Conservation (phyloP, 2,329 filamentous ascomycete genomes). For the Sporothrix phasma region DNA sequence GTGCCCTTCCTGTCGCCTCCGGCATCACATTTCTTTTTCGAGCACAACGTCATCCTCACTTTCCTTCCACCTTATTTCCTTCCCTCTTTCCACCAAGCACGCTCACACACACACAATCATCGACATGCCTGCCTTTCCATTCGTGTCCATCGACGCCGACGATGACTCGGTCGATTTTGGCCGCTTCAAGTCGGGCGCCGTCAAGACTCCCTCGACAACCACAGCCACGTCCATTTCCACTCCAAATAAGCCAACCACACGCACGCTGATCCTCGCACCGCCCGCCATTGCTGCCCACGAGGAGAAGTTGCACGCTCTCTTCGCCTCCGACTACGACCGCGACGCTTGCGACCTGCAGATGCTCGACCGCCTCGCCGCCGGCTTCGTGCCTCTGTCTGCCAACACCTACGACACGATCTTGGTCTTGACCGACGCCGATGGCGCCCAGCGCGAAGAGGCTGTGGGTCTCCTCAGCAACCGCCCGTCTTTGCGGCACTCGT, state of each 20-base stretch:
- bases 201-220: not conserved
- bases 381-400: slow-evolving; percentile 65
- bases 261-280: slow-evolving; percentile 53
- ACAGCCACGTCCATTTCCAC: not conserved
- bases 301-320: slow-evolving; percentile 60
- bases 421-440: slow-evolving; percentile 69
- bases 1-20: not conserved
- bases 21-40: not conserved
- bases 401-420: slow-evolving; percentile 77
- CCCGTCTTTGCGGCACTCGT: slow-evolving; percentile 60
- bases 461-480: slow-evolving; percentile 49
- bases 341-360: slow-evolving; percentile 82
- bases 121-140: slow-evolving; percentile 17
- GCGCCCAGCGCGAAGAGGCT: slow-evolving; percentile 48
- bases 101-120: not conserved
- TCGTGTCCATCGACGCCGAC: slow-evolving; percentile 17
- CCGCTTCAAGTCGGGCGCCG: not conserved
- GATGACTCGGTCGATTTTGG: slow-evolving; percentile 10
- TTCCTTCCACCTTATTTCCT: not conserved
- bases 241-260: not conserved
- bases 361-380: slow-evolving; percentile 83
- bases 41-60: not conserved
- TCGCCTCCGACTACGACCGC: slow-evolving; percentile 57
- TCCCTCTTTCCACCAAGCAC: not conserved
- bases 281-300: slow-evolving; percentile 83